Base-by-base conservation (phyloP, 140 eudicot genomes). In the Erigeron philadelphicus region DNA sequence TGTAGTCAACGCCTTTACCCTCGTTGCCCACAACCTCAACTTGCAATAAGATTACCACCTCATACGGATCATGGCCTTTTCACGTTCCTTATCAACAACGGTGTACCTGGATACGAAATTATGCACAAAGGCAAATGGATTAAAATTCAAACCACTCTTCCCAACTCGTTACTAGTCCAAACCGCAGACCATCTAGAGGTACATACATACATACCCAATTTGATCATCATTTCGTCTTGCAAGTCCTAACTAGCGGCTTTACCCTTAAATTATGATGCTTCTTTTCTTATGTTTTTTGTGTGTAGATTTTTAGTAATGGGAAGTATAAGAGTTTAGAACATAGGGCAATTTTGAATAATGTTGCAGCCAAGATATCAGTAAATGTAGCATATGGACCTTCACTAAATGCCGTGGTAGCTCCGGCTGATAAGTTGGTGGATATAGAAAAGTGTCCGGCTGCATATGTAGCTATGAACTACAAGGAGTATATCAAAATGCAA, bases 41-140 rank as follows among this genome's bases (percentile, higher is more conserved):
- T 76, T 46, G 87, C 89, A 42, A 56, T 88, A 40, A 89, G 96
- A 16, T 21, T 88, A 10, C 81, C 81, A 2, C 84, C 93, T 25
- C 96, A 88, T 68, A 83, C 96, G 3, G 96, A 85, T 38, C 96
- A 85, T 69, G 93, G 96, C 54, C 86, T 88, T 59, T 63, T 88
- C 47, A 85, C 93, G 1, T 76, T 85, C 47, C 56, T 88, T 5
- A 77, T 84, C 17, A 67, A 88, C 47, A 88, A 88, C 42, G 79
- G 74, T 11, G 80, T 79, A 1, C 85, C 80, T 3, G 96, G 93
- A 1, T 85, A 85, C 9, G 89, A 88, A 66, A 75, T 85, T 23
- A 80, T 76, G 35, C 96, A 79, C 67, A 55, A 77, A 2, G 87
- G 80, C 6, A 72, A 83, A 57, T 88, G 96, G 96, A 31, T 88